Evolutionary conservation across 495 filamentous ascomycete genomes (phyloP).

Genomic region (Rhypophila decipiens): DNA sequence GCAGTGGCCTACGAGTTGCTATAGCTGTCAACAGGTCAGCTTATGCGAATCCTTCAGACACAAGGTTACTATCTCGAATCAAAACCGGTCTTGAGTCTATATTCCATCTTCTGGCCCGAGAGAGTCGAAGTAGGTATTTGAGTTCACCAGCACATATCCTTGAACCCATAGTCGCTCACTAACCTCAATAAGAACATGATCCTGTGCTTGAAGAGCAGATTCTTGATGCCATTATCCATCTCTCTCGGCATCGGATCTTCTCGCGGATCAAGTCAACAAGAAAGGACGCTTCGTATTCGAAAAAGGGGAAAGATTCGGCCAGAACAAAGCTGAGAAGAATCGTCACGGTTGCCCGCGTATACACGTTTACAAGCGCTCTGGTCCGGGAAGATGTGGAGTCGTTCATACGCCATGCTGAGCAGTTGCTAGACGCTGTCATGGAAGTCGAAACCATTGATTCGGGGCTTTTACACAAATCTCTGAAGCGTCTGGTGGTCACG

Average conservation of each 20-base stretch:
- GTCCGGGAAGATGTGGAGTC: neutral
- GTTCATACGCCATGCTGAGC: neutral
- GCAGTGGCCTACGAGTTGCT: conserved; percentile 21
- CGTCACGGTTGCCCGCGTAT: neutral
- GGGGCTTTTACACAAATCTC: neutral
- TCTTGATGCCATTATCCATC: conserved; percentile 25
- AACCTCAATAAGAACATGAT: neutral
- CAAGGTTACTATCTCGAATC: conserved; percentile 16
- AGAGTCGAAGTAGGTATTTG: conserved; percentile 11
- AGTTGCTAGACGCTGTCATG: neutral
- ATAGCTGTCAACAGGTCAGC: conserved; percentile 33
- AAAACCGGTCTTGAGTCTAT: conserved; percentile 24
- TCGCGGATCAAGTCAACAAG: conserved; percentile 12
- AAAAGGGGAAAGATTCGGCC: neutral
- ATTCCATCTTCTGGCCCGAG: conserved; percentile 16
- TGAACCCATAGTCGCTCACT: conserved; percentile 2
- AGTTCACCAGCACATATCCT: neutral
- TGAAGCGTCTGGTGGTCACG: conserved; percentile 3
- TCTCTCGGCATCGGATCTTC: conserved; percentile 32
- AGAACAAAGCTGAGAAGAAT: neutral
- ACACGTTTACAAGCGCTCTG: neutral
- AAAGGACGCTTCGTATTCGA: neutral
- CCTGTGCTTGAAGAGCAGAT: conserved; percentile 17
- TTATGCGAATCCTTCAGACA: neutral
- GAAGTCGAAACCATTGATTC: neutral